Evolutionary conservation across 495 filamentous ascomycete genomes (phyloP), one percentile per base, ranked within the genome.

Genomic region (Penicillium parvum): DNA sequence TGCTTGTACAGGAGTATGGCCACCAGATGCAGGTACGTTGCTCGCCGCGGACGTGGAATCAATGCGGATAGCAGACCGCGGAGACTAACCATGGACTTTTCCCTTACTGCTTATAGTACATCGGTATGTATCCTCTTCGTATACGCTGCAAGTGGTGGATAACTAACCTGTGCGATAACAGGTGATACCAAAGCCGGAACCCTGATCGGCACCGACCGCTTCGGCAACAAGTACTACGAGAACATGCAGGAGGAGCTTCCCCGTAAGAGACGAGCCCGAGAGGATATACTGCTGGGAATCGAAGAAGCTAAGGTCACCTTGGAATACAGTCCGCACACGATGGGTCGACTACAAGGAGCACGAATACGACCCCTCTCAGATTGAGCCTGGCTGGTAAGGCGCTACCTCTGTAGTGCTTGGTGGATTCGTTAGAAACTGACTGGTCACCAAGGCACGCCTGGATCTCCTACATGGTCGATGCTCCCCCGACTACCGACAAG

Each of bases 181-280:
- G 94, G 94, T 71, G 94, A 99, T 74, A 97, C 92, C 65, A 97
- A 97, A 73, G 85, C 86, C 52, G 94, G 94, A 55, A 83, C 77
- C 39, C 76, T 95, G 54, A 82, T 99, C 47, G 94, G 84, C 42
- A 74, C 64, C 48, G 94, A 99, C 74, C 77, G 81, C 57, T 96
- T 79, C 64, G 94, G 94, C 60, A 99, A 99, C 78, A 96, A 94
- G 66, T 99, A 76, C 76, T 99, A 77, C 70, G 94, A 97, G 76
- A 96, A 99, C 72, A 65, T 81, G 52, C 74, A 74, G 48, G 89
- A 98, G 62, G 92, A 99, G 66, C 74, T 99, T 33, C 94, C 94
- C 36, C 79, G 91, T 96, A 71, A 66, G 85, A 61, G 23, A 46
- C 14, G 12, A 5, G 22, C 26, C 3, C 16, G n/a, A 9, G n/a